Conservation (phyloP, 148 eudicot genomes). For the Dysphania ambrosioides region DNA sequence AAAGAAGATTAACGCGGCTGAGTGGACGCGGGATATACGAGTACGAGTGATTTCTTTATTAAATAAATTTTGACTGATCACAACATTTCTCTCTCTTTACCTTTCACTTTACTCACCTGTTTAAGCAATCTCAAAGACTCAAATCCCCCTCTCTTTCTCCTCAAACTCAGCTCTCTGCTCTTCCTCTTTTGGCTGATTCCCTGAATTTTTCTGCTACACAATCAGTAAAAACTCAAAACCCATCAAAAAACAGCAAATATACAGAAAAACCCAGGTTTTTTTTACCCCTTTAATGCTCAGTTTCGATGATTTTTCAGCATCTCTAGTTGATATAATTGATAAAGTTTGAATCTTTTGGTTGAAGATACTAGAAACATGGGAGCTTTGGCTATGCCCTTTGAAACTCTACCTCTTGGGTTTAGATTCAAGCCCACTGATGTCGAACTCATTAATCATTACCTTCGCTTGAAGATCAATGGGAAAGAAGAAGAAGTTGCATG, state of each 20-base stretch:
- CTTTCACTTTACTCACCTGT: conserved; percentile 30
- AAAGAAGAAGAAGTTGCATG: conserved; percentile 50
- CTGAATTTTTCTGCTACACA: conserved; percentile 8
- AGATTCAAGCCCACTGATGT: conserved; percentile 88
- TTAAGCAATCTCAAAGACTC: conserved; percentile 33
- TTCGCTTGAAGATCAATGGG: conserved; percentile 76
- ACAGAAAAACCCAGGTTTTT: not conserved
- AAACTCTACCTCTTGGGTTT: conserved; percentile 70
- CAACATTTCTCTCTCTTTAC: too few species aligned
- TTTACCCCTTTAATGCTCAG: not conserved
- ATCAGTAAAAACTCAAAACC: conserved; percentile 2
- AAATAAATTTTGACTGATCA: too few species aligned
- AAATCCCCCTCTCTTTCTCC: not conserved
- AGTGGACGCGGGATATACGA: conserved; percentile 38
- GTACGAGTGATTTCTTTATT: conserved; percentile 15
- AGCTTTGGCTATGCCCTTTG: conserved; percentile 34
- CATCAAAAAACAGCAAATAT: not conserved
- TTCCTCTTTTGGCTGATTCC: conserved; percentile 5
- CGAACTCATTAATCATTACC: conserved; percentile 77
- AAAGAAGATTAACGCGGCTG: conserved; percentile 29
- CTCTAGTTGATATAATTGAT: not conserved
- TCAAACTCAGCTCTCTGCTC: not conserved
- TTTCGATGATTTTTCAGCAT: conserved; percentile 7
- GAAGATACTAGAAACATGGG: conserved; percentile 34
- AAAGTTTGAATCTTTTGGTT: conserved; percentile 21